These are phyloP conservation scores for Kodamaea neixiangensis DNA, from an alignment of 805 yeast species.

Conservation along the genomic window DNA sequence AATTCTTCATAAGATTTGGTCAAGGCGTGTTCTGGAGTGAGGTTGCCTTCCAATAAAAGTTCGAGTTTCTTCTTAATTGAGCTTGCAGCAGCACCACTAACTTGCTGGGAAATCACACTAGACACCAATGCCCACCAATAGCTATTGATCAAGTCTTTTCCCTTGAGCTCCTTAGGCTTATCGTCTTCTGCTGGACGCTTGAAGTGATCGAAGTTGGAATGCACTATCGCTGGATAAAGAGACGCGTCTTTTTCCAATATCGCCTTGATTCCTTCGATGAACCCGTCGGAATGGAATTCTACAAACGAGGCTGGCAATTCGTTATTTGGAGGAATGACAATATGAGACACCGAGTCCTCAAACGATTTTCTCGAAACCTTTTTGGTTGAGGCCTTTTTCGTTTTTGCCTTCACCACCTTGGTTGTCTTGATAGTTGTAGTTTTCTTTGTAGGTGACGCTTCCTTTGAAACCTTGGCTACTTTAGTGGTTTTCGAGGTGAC, in stretches of 20 bases:
- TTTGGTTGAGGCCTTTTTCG: slow-evolving; percentile 1
- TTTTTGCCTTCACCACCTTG: slow-evolving; percentile 1
- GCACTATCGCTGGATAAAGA: slow-evolving; percentile 34
- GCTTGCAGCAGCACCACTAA: slow-evolving; percentile 78
- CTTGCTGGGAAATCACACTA: slow-evolving; percentile 67
- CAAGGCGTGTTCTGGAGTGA: slow-evolving; percentile 53
- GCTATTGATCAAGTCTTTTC: slow-evolving; percentile 20
- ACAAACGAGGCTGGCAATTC: slow-evolving; percentile 30
- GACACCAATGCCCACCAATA: slow-evolving; percentile 42
- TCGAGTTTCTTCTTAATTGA: slow-evolving; percentile 56
- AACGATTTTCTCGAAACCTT: slow-evolving; percentile 5
- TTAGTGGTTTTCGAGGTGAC: background rate
- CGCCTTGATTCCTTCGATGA: slow-evolving; percentile 33
- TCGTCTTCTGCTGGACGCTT: slow-evolving; percentile 7
- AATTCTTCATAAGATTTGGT: slow-evolving; percentile 47
- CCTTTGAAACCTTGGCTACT: background rate
- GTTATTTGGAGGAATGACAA: slow-evolving; percentile 9
- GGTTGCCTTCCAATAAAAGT: slow-evolving; percentile 40
- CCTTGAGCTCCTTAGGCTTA: background rate
- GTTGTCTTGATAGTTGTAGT: background rate
- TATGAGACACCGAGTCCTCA: slow-evolving; percentile 14
- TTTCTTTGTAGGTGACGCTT: background rate
- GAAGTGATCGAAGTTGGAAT: slow-evolving; percentile 29
- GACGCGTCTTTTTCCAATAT: slow-evolving; percentile 33
- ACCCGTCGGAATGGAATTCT: slow-evolving; percentile 32